Percentiles rank a stretch among this genome's conserved stretches.
phyloP scores from a whole-genome alignment of 306 rosid species.

The Dalbergia cochinchinensis region DNA sequence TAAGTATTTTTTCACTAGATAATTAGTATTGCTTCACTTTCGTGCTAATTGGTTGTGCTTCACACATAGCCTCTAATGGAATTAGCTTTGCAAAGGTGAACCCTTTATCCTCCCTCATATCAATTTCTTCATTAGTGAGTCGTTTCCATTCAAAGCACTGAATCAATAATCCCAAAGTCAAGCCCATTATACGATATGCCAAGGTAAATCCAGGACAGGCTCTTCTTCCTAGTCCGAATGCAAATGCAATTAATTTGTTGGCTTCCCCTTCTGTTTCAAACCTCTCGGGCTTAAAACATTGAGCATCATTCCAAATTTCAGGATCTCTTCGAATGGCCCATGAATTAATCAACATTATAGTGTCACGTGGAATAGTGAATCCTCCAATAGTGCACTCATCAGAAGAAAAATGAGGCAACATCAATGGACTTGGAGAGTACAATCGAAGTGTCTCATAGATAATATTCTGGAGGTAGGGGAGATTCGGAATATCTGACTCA shows the following conservation, averaged over 20 bases:
- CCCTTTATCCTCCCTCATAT: conserved; percentile 54
- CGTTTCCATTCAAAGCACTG: conserved; percentile 44
- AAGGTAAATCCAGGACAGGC: conserved; percentile 32
- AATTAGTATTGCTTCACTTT: not conserved
- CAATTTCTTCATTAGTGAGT: conserved; percentile 11
- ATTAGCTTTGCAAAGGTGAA: conserved; percentile 8
- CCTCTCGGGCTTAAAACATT: conserved; percentile 48
- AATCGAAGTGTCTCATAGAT: conserved; percentile 56
- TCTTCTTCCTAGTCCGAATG: conserved; percentile 38
- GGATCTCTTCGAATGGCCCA: conserved; percentile 71
- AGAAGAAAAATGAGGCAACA: conserved; percentile 55
- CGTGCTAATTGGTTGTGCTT: not conserved
- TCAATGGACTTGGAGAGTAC: conserved; percentile 51
- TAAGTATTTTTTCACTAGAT: too few relatives aligned
- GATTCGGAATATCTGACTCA: conserved; percentile 48
- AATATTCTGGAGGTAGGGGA: conserved; percentile 56
- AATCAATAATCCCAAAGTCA: conserved; percentile 33
- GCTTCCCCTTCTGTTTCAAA: conserved; percentile 36
- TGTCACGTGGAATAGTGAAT: conserved; percentile 51
- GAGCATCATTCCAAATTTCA: conserved; percentile 49
- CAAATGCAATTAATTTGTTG: conserved; percentile 26
- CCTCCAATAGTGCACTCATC: conserved; percentile 52
- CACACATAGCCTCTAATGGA: conserved; percentile 16
- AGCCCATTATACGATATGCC: conserved; percentile 21
- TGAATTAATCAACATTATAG: conserved; percentile 55